Conservation (phyloP, 179 eudicot species). For the Camellia oleifera region DNA sequence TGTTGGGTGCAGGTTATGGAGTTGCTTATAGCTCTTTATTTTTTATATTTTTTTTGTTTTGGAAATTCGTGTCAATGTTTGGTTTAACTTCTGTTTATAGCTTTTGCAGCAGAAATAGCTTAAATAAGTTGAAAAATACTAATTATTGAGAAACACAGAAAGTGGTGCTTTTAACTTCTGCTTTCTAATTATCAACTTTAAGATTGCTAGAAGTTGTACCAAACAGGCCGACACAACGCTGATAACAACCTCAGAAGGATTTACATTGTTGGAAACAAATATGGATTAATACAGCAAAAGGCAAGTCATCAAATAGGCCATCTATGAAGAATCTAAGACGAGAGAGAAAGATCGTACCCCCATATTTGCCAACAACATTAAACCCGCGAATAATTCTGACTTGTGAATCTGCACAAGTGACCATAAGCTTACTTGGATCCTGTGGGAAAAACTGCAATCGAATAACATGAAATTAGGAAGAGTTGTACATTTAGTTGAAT, state of each 20-base stretch:
- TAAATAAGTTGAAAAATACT: too few relatives aligned
- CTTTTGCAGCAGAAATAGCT: too few relatives aligned
- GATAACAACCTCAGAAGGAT: not conserved
- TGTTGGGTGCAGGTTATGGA: not conserved
- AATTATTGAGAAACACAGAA: too few relatives aligned
- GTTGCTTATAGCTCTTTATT: too few relatives aligned
- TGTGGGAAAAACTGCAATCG: conserved; percentile 62
- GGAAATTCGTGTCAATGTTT: too few relatives aligned
- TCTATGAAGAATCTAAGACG: not conserved
- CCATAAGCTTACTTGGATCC: conserved; percentile 76
- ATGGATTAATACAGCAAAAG: not conserved
- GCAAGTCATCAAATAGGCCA: conserved; percentile 12
- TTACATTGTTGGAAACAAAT: not conserved
- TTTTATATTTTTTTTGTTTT: too few relatives aligned
- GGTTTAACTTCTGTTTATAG: too few relatives aligned
- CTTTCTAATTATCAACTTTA: too few relatives aligned
- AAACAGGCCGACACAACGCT: not conserved
- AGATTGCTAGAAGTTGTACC: too few relatives aligned
- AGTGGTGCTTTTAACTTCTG: too few relatives aligned
- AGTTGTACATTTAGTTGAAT: not conserved
- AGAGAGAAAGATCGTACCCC: conserved; percentile 37
- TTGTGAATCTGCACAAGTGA: conserved; percentile 81
- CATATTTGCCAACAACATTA: conserved; percentile 69
- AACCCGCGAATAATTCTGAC: conserved; percentile 66
- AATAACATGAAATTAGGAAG: conserved; percentile 13